Percentiles rank a stretch among this genome's conserved stretches.
phyloP scores from a whole-genome alignment of 192 early-diverging fungal species.

The Spizellomyces punctatus region DNA sequence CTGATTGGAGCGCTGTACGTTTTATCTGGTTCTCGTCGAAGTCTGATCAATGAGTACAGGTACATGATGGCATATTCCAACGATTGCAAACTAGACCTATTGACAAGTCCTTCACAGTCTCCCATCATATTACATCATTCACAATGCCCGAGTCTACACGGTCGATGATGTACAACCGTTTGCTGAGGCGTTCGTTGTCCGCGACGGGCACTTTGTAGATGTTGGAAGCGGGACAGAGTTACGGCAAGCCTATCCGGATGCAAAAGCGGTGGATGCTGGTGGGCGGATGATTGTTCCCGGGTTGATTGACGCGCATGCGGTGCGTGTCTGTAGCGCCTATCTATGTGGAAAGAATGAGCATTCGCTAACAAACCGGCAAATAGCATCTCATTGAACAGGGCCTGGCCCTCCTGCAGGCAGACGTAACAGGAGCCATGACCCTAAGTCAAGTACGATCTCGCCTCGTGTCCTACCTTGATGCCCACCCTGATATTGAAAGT shows the following conservation, averaged over 20 bases:
- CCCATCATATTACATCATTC: conserved; percentile 30
- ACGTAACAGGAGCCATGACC: conserved; percentile 25
- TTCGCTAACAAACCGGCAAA: background rate
- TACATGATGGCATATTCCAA: background rate
- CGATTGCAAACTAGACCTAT: background rate
- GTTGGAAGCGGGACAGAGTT: conserved; percentile 31
- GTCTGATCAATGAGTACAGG: background rate
- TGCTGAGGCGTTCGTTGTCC: conserved; percentile 45
- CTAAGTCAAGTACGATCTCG: conserved; percentile 16
- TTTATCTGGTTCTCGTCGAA: background rate
- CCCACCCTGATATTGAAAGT: conserved; percentile 28
- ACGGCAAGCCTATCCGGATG: background rate
- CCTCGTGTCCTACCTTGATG: conserved; percentile 30
- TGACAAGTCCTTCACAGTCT: background rate
- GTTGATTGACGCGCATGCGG: conserved; percentile 57
- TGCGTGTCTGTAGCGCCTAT: background rate
- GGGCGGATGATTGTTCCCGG: conserved; percentile 47
- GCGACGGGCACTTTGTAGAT: conserved; percentile 41
- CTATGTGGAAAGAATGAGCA: background rate
- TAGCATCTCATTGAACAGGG: conserved; percentile 52
- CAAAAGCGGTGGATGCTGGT: conserved; percentile 19
- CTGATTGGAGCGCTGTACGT: background rate
- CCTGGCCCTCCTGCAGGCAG: conserved; percentile 25
- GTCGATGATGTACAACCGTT: conserved; percentile 29
- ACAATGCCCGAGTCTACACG: conserved; percentile 48